Evolutionary conservation across 805 yeast species (phyloP).

Genomic region (Komagataella populi): DNA sequence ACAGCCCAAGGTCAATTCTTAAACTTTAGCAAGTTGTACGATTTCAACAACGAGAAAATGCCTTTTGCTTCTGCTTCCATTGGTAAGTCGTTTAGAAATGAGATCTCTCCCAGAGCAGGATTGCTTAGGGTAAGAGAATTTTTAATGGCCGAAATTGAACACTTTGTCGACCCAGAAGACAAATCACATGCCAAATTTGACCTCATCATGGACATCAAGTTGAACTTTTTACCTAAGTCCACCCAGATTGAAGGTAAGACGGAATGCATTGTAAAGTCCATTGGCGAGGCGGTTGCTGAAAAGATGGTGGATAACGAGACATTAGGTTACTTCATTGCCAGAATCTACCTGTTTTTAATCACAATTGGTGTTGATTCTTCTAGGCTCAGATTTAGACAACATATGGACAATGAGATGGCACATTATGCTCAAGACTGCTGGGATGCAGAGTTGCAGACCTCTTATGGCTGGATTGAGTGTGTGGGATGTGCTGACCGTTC

Average conservation of each 20-base stretch:
- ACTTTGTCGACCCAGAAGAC: constrained; percentile 87
- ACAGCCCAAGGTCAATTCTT: constrained; percentile 99
- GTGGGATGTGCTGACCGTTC: constrained; percentile 99
- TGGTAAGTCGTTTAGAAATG: constrained; percentile 98
- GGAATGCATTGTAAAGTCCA: constrained; percentile 42
- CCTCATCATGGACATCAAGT: constrained; percentile 58
- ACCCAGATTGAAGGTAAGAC: constrained; percentile 83
- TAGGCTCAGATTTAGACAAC: constrained; percentile 93
- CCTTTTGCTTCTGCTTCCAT: constrained; percentile 99
- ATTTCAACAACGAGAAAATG: constrained; percentile 90
- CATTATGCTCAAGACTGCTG: constrained; percentile 99
- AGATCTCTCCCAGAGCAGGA: constrained; percentile 97
- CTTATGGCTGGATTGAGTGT: constrained; percentile 99
- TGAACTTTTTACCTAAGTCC: constrained; percentile 73
- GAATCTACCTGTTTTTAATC: constrained; percentile 73
- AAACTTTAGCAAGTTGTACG: constrained; percentile 86
- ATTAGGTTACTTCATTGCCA: constrained; percentile 89
- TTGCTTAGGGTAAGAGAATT: constrained; percentile 96
- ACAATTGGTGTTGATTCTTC: constrained; percentile 83
- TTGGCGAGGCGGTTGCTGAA: constrained; percentile 82
- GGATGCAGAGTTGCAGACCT: constrained; percentile 95
- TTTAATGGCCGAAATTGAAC: constrained; percentile 98
- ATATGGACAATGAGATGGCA: constrained; percentile 98
- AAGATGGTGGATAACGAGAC: constrained; percentile 95
- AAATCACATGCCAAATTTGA: constrained; percentile 73